Evolutionary conservation across 345 rosid genomes (phyloP), one percentile per base, ranked within the genome.

Genomic region (Crucihimalaya himalaica): DNA sequence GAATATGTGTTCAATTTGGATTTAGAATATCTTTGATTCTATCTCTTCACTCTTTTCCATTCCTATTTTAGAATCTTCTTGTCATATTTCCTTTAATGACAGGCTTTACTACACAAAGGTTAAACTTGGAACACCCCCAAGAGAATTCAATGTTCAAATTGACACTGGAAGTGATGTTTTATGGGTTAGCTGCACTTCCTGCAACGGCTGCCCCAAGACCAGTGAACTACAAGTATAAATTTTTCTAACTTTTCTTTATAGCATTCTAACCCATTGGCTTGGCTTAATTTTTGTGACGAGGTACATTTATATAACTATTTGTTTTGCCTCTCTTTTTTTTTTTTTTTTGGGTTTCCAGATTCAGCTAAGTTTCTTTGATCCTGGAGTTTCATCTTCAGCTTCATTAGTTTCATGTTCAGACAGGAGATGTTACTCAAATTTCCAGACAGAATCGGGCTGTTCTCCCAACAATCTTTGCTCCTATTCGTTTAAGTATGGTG

Each of bases 111-210:
- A 82, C 45, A 88, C 99, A 51, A 89, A 78, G 74, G 70, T 95
- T 63, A 90, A 85, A 83, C 72, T 95, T 80, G 99, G 99, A 59
- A 81, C 87, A 74, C 99, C 99, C 3, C 86, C 99, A 47, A 85
- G 75, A 68, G 97, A 92, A 59, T 95, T 86, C 65, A 79, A 87
- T 75, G 98, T 94, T 43, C 98, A 94, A 71, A 92, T 94, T 58
- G 98, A 94, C 62, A 91, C 98, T 0, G 98, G 98, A 61, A 95
- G 99, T 79, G 96, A 92, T 84, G 96, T 92, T 76, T 78, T 95
- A 21, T 94, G 98, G 98, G 90, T 92, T 72, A 85, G 89, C 74
- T 95, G 99, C 82, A 71, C 62, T 67, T 72, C 90, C 60, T 95
- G 98, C 84, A 86, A 81, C 70, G 99, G 98, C 57, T 94, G 98